A percentile compares a stretch with the other conserved stretches of the same genome.
These are phyloP conservation scores for Carallia brachiata DNA, from an alignment of 345 rosid species.

Conservation along the genomic window DNA sequence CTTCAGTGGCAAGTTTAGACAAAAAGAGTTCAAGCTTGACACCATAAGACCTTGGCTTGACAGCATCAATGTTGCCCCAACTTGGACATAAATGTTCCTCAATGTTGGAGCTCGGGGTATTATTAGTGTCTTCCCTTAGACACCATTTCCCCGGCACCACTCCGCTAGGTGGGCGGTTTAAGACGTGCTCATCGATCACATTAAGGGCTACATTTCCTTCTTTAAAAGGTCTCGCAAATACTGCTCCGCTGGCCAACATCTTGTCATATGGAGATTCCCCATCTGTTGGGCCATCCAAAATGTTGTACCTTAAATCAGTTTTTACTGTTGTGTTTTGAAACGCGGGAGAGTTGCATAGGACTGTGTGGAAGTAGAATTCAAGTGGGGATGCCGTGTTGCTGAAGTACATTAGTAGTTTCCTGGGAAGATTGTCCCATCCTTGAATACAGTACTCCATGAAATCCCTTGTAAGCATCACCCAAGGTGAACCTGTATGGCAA, in stretches of 20 bases:
- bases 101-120: not conserved
- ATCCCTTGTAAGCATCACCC: slow-evolving; percentile 33
- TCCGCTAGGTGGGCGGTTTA: slow-evolving; percentile 15
- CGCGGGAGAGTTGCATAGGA: slow-evolving; percentile 40
- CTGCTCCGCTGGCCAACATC: slow-evolving; percentile 23
- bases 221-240: slow-evolving; percentile 31
- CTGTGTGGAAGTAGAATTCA: slow-evolving; percentile 37
- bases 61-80: slow-evolving; percentile 19
- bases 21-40: slow-evolving; percentile 17
- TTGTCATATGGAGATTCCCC: slow-evolving; percentile 11
- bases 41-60: slow-evolving; percentile 26
- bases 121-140: not conserved
- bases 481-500: slow-evolving; percentile 32
- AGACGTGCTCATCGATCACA: slow-evolving; percentile 20
- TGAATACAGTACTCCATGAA: slow-evolving; percentile 34
- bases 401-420: slow-evolving; percentile 38
- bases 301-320: slow-evolving; percentile 22
- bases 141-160: slow-evolving; percentile 35
- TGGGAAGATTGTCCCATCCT: slow-evolving; percentile 40
- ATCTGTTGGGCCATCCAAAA: not conserved
- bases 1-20: slow-evolving; percentile 12
- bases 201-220: slow-evolving; percentile 15
- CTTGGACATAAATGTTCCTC: slow-evolving; percentile 19
- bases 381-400: slow-evolving; percentile 30
- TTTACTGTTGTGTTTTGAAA: slow-evolving; percentile 30